Evolutionary conservation across 2,329 filamentous ascomycete species (phyloP).

Genomic region (Ophiostoma tasmaniense): DNA sequence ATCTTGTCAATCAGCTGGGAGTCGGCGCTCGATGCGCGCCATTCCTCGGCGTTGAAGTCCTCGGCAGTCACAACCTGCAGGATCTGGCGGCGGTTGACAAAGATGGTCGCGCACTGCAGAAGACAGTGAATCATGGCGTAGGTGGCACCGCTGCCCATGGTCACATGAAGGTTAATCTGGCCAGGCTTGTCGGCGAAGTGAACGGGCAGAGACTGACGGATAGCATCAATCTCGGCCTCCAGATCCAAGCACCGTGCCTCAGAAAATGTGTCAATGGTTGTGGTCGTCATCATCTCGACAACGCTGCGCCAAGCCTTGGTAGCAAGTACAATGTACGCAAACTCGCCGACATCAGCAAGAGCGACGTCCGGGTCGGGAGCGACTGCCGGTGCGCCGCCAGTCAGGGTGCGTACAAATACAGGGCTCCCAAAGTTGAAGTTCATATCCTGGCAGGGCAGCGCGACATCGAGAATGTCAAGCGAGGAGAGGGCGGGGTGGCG

Average conservation of each 20-base stretch:
- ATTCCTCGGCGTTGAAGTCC: constrained; percentile 44
- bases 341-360: constrained; percentile 50
- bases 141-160: constrained; percentile 55
- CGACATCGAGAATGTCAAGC: constrained; percentile 46
- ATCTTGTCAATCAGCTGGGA: constrained; percentile 47
- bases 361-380: constrained; percentile 32
- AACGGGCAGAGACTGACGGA: constrained; percentile 47
- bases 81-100: constrained; percentile 51
- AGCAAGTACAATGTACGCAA: constrained; percentile 52
- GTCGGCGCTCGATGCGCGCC: constrained; percentile 39
- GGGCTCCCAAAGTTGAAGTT: constrained; percentile 56
- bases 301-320: constrained; percentile 55
- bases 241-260: constrained; percentile 45
- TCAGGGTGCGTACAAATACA: constrained; percentile 49
- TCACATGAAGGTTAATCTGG: constrained; percentile 54
- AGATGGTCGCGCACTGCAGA: constrained; percentile 52
- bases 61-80: constrained; percentile 48
- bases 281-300: constrained; percentile 51
- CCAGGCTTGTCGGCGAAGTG: constrained; percentile 54
- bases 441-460: constrained; percentile 52
- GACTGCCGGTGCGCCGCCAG: constrained; percentile 32
- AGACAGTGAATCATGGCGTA: constrained; percentile 56
- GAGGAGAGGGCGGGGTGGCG: constrained; percentile 48
- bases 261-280: constrained; percentile 42
- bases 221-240: constrained; percentile 46